Base-by-base conservation (phyloP, 192 early-diverging fungal genomes). In the Rhizoclosmatium sp. region DNA sequence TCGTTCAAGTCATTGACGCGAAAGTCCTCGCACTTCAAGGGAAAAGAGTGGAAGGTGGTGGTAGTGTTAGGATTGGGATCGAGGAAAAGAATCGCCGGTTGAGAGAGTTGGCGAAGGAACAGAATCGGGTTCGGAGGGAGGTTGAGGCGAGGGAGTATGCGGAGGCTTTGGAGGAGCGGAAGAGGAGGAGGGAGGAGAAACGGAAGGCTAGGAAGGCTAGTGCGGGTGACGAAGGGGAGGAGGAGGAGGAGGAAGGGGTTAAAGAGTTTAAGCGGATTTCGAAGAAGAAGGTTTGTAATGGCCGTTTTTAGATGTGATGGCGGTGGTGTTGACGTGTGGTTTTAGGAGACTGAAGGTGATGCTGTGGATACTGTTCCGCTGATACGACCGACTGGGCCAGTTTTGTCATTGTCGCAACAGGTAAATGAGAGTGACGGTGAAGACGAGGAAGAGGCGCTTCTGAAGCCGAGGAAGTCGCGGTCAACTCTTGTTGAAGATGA, bases 51-150 rank as follows among this genome's bases (percentile, higher is more conserved):
- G 42, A 9, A 12, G 42, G 12, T 46, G 45, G 45, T 10, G 42
- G 7, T 2, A 3, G 16, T 2, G 45, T 3, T 2, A 54, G 42
- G 39, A 39, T 59, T 47, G 19, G 16, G 19, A 51, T 72, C 16
- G 49, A 59, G 31, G 70, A 72, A 72, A 72, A 72, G 51, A 72
- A 72, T 45, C 70, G 70, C 23, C n/a, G 54, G 70, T 39, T 72
- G 21, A 72, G 56, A 39, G 47, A 21, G 19, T 47, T 72, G 4
- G 70, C 70, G 47, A 47, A 10, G 2, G 58, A 21, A 16, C 70
- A 72, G 44, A 72, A 72, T 39, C 47, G 51, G 21, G 54, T 51
- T 9, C 70, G 70, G n/a, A 9, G 70, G 39, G 70, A 72, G 54
- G 49, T 39, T 31, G 70, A 72, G 48, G 70, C 70, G 31, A 51